Evolutionary conservation across 2,329 filamentous ascomycete genomes (phyloP).

Genomic region (Lachnellula occidentalis): DNA sequence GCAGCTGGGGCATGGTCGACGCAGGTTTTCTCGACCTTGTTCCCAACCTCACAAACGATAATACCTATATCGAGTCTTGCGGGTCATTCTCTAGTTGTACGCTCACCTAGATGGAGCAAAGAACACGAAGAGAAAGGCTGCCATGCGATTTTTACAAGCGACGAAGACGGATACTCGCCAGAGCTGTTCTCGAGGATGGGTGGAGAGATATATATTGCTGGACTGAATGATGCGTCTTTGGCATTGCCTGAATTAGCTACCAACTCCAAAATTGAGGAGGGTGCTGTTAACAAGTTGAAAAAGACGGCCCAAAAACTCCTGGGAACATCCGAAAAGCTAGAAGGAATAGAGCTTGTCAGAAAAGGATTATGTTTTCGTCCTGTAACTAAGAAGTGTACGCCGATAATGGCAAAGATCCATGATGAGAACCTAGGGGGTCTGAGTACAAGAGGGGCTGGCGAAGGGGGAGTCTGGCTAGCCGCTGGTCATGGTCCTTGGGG

Average conservation of each 20-base stretch:
- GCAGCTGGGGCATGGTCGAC: slow-evolving; percentile 68
- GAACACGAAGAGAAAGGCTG: slow-evolving; percentile 44
- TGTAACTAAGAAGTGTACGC: slow-evolving; percentile 56
- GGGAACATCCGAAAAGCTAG: slow-evolving; percentile 35
- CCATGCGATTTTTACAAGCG: slow-evolving; percentile 64
- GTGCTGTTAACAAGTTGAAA: slow-evolving; percentile 46
- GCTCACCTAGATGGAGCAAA: slow-evolving; percentile 48
- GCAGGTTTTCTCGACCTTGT: slow-evolving; percentile 58
- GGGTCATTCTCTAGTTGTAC: slow-evolving; percentile 67
- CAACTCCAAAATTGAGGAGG: slow-evolving; percentile 41
- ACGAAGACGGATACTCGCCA: slow-evolving; percentile 56
- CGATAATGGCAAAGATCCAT: slow-evolving; percentile 54
- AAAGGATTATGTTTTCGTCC: slow-evolving; percentile 70
- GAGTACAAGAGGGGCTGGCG: slow-evolving; percentile 34
- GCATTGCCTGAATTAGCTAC: slow-evolving; percentile 54
- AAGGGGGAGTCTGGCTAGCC: slow-evolving; percentile 64
- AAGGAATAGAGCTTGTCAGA: slow-evolving; percentile 55
- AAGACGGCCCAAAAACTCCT: slow-evolving; percentile 45
- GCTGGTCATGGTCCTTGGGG: slow-evolving; percentile 76
- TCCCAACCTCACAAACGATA: slow-evolving; percentile 46
- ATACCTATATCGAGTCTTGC: slow-evolving; percentile 59
- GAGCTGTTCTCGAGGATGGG: slow-evolving; percentile 65
- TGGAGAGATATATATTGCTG: slow-evolving; percentile 68
- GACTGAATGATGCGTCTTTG: slow-evolving; percentile 57
- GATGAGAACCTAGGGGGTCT: slow-evolving; percentile 50